A percentile compares a stretch with the other conserved stretches of the same genome.
These are phyloP conservation scores for Aspergillus sp. DNA, from an alignment of 2,329 filamentous ascomycete species.

Conservation along the genomic window DNA sequence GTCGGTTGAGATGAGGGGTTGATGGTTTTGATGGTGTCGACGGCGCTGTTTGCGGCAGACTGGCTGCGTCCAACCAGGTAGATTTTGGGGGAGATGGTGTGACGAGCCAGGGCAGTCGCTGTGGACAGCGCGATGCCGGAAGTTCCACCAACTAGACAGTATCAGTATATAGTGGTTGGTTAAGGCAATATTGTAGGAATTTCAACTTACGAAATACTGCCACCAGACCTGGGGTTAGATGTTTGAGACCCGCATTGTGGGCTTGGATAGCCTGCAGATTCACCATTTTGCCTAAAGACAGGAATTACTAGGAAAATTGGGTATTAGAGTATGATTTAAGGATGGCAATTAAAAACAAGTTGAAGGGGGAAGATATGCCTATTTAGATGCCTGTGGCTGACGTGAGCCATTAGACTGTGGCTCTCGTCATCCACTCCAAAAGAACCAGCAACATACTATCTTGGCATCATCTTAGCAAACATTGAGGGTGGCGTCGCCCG, in stretches of 20 bases:
- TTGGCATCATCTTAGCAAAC: conserved; percentile 2
- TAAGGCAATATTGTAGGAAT: conserved; percentile 41
- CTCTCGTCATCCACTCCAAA: conserved; percentile 4
- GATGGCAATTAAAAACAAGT: too few relatives aligned
- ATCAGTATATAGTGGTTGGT: conserved; percentile 30
- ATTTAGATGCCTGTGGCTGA: not conserved
- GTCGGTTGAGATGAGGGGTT: conserved; percentile 47
- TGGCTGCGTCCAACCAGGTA: conserved; percentile 53
- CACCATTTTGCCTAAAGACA: conserved; percentile 16
- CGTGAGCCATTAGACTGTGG: not conserved
- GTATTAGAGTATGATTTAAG: too few relatives aligned
- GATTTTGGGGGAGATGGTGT: conserved; percentile 45
- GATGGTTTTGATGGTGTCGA: conserved; percentile 41
- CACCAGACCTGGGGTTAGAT: conserved; percentile 14
- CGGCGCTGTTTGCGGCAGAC: conserved; percentile 37
- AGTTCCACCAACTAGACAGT: conserved; percentile 21
- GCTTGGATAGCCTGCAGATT: conserved; percentile 14
- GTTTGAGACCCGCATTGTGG: conserved; percentile 19
- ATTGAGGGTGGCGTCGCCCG: conserved; percentile 5
- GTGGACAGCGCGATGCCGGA: conserved; percentile 11
- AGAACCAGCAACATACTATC: too few relatives aligned
- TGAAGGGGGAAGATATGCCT: too few relatives aligned
- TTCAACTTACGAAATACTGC: conserved; percentile 17
- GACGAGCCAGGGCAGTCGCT: conserved; percentile 20
- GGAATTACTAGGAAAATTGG: too few relatives aligned